Evolutionary conservation across 1,139 yeast species (phyloP), one percentile per base, ranked within the genome.

Genomic region (Debaryomyces nepalensis): DNA sequence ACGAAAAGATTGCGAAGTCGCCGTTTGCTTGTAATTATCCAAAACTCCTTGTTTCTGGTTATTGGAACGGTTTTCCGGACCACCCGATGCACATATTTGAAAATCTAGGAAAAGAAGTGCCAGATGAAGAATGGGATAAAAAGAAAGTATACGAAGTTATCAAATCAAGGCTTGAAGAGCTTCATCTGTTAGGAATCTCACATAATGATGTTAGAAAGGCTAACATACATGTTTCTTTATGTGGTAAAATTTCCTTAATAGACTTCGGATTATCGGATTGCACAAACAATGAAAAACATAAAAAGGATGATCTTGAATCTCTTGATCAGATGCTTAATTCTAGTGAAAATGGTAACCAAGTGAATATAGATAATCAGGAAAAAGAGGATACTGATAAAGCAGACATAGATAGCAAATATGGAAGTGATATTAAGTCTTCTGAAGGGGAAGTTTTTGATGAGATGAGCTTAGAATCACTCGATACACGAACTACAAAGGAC

Each of bases 31-130:
- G 35, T 10, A 26, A 40, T 33, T 40, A 27, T 20, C 43, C 43
- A 34, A 40, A 40, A 23, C 43, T 40, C 40, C 29, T 40, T 34
- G 32, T 35, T n/a, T 40, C 43, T 34, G 43, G 43, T 10, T 39
- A 39, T 27, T 39, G 35, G 38, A 33, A 39, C 26, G 42, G 42
- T 6, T 32, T 39, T 39, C 18, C 35, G 11, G 35, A 30, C 9
- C 35, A 37, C 14, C 40, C 36, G 22, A 30, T 37, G 36, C 34
- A 37, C 15, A 37, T 37, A 29, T 37, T 37, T 37, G 40, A 37
- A 30, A 14, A 30, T 15, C 20, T 37, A 30, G 40, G 35, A 6
- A 31, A 22, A 18, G 36, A 37, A 16, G 6, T 30, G 5, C 31
- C 40, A 9, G 18, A 14, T 4, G 29, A 30, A 22, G n/a, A 30